These are phyloP conservation scores for Tetrapisispora nanseiensis DNA, from an alignment of 805 yeast genomes.

Conservation along the genomic window DNA sequence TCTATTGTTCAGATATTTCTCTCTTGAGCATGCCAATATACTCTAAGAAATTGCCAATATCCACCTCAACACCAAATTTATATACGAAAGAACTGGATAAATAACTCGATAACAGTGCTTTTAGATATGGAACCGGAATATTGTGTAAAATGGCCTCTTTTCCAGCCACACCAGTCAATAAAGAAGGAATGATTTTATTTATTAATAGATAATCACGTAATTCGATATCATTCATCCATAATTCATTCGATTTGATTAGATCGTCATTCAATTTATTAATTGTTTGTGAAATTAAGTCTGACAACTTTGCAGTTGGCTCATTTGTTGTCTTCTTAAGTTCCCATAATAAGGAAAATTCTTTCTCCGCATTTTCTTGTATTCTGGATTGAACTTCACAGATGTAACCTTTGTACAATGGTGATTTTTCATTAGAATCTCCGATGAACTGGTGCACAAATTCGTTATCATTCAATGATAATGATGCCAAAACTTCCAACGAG, in stretches of 20 bases:
- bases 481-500: slow-evolving; percentile 88
- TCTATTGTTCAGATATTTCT: slow-evolving; percentile 15
- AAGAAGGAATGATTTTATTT: slow-evolving; percentile 64
- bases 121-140: slow-evolving; percentile 81
- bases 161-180: slow-evolving; percentile 56
- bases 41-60: slow-evolving; percentile 69
- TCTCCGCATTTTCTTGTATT: slow-evolving; percentile 66
- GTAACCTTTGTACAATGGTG: slow-evolving; percentile 71
- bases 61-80: slow-evolving; percentile 63
- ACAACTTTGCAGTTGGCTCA: slow-evolving; percentile 51
- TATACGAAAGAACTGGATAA: slow-evolving; percentile 81
- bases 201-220: slow-evolving; percentile 68
- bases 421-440: slow-evolving; percentile 42
- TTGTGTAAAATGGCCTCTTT: slow-evolving; percentile 58
- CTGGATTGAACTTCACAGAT: slow-evolving; percentile 74
- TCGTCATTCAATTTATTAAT: slow-evolving; percentile 83
- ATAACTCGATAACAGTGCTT: slow-evolving; percentile 80
- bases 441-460: slow-evolving; percentile 69
- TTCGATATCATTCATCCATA: slow-evolving; percentile 71
- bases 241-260: slow-evolving; percentile 65
- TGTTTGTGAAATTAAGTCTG: slow-evolving; percentile 75
- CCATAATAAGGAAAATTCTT: slow-evolving; percentile 86
- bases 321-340: slow-evolving; percentile 55
- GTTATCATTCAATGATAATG: slow-evolving; percentile 80
- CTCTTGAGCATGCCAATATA: slow-evolving; percentile 51